These are phyloP conservation scores for Thraustochytrium sp. DNA, from an alignment of 352 stramenopile species.

Conservation along the genomic window DNA sequence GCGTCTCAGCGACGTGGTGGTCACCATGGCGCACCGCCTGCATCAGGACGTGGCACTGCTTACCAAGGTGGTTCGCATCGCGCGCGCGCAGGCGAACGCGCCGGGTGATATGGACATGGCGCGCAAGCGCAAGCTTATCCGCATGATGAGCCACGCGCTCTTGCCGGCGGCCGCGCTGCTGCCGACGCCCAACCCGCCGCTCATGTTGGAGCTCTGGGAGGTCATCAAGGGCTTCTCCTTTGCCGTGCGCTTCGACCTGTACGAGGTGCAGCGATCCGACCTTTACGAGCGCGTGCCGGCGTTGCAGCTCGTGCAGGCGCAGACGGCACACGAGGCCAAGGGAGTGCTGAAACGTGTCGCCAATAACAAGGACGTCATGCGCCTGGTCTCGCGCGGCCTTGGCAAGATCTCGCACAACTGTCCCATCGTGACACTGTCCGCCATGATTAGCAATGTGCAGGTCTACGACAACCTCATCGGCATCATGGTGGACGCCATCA, in stretches of 20 bases:
- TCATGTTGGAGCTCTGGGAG: constrained; percentile 6
- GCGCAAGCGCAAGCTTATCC: neutral
- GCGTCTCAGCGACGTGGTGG: neutral
- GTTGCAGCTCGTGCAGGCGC: neutral
- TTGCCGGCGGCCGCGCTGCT: neutral
- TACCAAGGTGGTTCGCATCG: neutral
- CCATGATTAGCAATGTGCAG: constrained; percentile 24
- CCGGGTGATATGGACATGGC: neutral
- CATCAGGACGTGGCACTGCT: constrained; percentile 1
- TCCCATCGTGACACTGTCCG: neutral
- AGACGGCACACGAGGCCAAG: constrained; percentile 21
- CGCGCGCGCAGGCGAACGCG: neutral
- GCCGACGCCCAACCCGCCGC: neutral
- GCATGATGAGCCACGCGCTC: neutral
- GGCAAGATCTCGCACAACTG: constrained; percentile 42
- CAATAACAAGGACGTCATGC: constrained; percentile 36
- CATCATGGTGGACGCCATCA: constrained; percentile 39
- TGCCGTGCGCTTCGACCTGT: constrained; percentile 16
- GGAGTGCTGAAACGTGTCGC: constrained; percentile 13
- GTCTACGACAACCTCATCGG: constrained; percentile 33
- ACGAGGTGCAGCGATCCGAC: neutral
- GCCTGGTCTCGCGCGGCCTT: neutral
- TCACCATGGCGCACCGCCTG: neutral
- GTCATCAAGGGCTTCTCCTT: constrained; percentile 27
- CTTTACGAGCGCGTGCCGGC: constrained; percentile 29